Base-by-base conservation (phyloP, 495 filamentous ascomycete species). In the Aspergillus incahuasiensis region DNA sequence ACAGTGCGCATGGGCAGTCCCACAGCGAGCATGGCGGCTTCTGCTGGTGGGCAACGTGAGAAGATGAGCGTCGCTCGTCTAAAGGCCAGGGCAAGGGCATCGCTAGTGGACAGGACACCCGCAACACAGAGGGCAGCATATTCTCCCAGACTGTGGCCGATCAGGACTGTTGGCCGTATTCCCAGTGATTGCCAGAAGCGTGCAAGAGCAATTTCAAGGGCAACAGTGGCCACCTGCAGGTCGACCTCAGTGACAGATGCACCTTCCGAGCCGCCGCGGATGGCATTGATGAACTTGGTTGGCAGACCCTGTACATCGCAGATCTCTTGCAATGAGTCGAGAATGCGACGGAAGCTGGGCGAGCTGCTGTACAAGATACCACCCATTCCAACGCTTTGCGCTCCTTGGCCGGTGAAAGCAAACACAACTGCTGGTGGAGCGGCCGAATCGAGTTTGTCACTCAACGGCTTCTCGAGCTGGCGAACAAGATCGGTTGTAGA, bases 401-500 rank as follows among this genome's bases (percentile, higher is more conserved):
- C 76, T 12, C 86, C 86, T 63, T 90, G 86, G 21, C 86, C 86
- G 13, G 85, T 87, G 62, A 89, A 90, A 28, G 78, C 66, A 57
- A 90, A 86, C 0, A 79, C 80, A 6, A 86, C 72, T 12, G 60
- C 25, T 0, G 64, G 57, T 42, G 55, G 15, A 15, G 32, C 6
- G 22, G 28, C 13, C 7, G 20, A 25, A 3, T 46, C 15, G 1
- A 45, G 3, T 22, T 35, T 35, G 32, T 35, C 32, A 2, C 2
- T 15, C 12, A 50, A 11, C 6, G 30, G 30, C 13, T 41, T 20
- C 13, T 12, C 16, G 32, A 55, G 43, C 21, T 40, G 34, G 22
- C 20, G 50, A 52, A 45, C 6, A 11, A 57, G 25, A 11, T 35
- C 19, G 0, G 1, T 12, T 11, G 30, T 43, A 6, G 41, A 52